A percentile compares a stretch with the other conserved stretches of the same genome.
These are phyloP conservation scores for Zelopaecilomyces penicillatus DNA, from an alignment of 2,329 filamentous ascomycete species.

Conservation along the genomic window DNA sequence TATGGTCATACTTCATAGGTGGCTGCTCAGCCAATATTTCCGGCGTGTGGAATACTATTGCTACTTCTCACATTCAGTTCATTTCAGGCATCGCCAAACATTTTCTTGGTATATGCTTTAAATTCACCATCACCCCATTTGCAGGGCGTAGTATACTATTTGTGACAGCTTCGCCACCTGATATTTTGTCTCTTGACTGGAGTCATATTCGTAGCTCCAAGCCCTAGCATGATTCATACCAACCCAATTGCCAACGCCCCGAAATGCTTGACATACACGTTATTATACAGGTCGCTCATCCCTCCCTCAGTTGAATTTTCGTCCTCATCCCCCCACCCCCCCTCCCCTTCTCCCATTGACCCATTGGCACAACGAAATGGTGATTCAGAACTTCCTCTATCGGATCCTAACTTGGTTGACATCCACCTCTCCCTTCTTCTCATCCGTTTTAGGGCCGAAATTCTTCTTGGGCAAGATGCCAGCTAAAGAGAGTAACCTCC, in stretches of 20 bases:
- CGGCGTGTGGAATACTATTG: too few relatives aligned
- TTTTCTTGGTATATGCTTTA: too few relatives aligned
- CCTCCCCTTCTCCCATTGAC: neutral
- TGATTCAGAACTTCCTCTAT: constrained; percentile 8
- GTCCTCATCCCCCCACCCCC: neutral
- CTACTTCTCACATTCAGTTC: too few relatives aligned
- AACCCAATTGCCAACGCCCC: constrained; percentile 5
- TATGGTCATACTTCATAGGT: too few relatives aligned
- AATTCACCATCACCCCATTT: too few relatives aligned
- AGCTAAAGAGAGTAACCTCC: constrained; percentile 79
- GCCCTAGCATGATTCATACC: constrained; percentile 9
- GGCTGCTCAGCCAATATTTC: too few relatives aligned
- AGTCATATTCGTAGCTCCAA: constrained; percentile 37
- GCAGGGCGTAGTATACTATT: too few relatives aligned
- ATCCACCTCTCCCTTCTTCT: constrained; percentile 18
- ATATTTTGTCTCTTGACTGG: too few relatives aligned
- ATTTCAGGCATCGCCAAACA: too few relatives aligned
- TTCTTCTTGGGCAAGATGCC: constrained; percentile 30
- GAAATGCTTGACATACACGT: constrained; percentile 6
- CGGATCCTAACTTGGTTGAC: constrained; percentile 21
- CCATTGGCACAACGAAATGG: constrained; percentile 9
- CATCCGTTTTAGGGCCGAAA: constrained; percentile 23
- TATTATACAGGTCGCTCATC: constrained; percentile 4
- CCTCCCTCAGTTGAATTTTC: neutral
- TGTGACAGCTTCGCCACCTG: too few relatives aligned